These are phyloP conservation scores for Pouteria campechiana DNA, from an alignment of 179 eudicot species.

Conservation along the genomic window DNA sequence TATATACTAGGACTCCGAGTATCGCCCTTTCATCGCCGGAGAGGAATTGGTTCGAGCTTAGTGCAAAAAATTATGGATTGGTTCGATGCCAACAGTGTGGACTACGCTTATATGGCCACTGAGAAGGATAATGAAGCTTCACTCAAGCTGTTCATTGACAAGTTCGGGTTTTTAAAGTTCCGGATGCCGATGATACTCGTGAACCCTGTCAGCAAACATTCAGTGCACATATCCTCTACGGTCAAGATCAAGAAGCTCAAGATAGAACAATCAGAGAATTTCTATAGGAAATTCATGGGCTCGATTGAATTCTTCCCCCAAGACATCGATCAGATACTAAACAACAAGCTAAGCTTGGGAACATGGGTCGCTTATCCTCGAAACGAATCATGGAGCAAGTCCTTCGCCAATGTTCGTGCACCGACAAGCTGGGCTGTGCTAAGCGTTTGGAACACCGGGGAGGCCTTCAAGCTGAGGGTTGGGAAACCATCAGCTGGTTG, in stretches of 20 bases:
- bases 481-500: slow-evolving; percentile 11
- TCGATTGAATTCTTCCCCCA: slow-evolving; percentile 13
- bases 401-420: not conserved
- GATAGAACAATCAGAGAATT: slow-evolving; percentile 10
- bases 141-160: slow-evolving; percentile 10
- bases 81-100: slow-evolving; percentile 11
- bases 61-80: slow-evolving; percentile 14
- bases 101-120: slow-evolving; percentile 22
- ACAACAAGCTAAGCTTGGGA: slow-evolving; percentile 13
- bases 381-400: not conserved
- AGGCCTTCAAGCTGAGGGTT: slow-evolving; percentile 11
- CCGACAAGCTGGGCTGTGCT: slow-evolving; percentile 22
- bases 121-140: slow-evolving; percentile 21
- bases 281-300: slow-evolving; percentile 14
- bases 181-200: slow-evolving; percentile 15
- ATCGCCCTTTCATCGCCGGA: slow-evolving; percentile 12
- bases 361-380: slow-evolving; percentile 18
- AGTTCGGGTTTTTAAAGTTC: slow-evolving; percentile 14
- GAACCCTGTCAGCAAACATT: slow-evolving; percentile 4
- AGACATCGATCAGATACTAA: slow-evolving; percentile 15
- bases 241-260: slow-evolving; percentile 8
- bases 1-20: slow-evolving; percentile 25
- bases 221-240: not conserved
- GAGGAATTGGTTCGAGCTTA: slow-evolving; percentile 16
- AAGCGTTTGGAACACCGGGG: slow-evolving; percentile 22